These are phyloP conservation scores for Cytospora piceae DNA, from an alignment of 2,329 filamentous ascomycete genomes.

Conservation along the genomic window DNA sequence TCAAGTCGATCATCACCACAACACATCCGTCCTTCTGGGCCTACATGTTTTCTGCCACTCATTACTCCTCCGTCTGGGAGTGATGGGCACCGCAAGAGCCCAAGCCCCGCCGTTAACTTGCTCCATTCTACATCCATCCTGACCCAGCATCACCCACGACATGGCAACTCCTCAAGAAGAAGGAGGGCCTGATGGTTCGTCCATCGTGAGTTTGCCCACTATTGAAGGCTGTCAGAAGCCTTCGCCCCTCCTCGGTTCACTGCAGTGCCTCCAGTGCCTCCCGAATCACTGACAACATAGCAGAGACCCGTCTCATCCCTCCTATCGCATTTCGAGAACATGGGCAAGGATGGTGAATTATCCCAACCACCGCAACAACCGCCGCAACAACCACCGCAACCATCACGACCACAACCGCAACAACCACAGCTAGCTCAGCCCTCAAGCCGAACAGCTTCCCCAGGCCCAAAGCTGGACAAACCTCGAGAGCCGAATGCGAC, in stretches of 20 bases:
- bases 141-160: slow-evolving; percentile 19
- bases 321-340: slow-evolving; percentile 79
- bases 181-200: slow-evolving; percentile 71
- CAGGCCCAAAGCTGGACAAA: slow-evolving; percentile 46
- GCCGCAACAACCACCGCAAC: slow-evolving; percentile 38
- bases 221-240: neutral
- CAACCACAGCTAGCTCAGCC: slow-evolving; percentile 40
- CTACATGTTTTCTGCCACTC: slow-evolving; percentile 28
- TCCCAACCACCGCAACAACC: slow-evolving; percentile 39
- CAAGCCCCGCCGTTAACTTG: slow-evolving; percentile 16
- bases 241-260: slow-evolving; percentile 29
- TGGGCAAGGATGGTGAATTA: slow-evolving; percentile 56
- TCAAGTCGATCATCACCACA: neutral
- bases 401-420: slow-evolving; percentile 37
- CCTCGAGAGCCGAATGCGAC: slow-evolving; percentile 47
- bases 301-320: slow-evolving; percentile 83
- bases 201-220: slow-evolving; percentile 60
- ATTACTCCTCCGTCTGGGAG: slow-evolving; percentile 27
- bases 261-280: neutral
- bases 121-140: slow-evolving; percentile 20
- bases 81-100: slow-evolving; percentile 28
- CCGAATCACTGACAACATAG: slow-evolving; percentile 35
- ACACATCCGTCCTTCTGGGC: neutral
- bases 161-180: slow-evolving; percentile 27
- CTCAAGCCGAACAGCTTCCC: slow-evolving; percentile 41